phyloP scores from a whole-genome alignment of 345 rosid genomes.

The Syzygium aromaticum region DNA sequence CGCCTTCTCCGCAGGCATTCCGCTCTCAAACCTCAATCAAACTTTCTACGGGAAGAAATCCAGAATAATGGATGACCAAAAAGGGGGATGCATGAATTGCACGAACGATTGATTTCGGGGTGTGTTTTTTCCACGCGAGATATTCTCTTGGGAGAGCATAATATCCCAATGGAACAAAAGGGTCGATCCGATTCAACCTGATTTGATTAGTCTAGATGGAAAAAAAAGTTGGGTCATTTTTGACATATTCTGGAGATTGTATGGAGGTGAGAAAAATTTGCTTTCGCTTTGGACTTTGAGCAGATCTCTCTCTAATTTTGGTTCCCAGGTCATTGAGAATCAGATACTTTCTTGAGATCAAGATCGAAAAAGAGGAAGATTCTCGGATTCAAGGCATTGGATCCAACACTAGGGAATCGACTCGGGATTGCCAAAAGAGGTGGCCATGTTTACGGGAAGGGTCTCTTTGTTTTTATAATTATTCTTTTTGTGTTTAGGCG shows the following conservation, averaged over 20 bases:
- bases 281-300: background rate
- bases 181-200: background rate
- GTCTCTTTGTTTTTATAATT: background rate
- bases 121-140: background rate
- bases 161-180: background rate
- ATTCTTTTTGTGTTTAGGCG: background rate
- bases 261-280: background rate
- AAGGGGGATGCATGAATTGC: background rate
- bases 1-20: background rate
- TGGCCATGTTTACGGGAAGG: background rate
- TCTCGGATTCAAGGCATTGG: background rate
- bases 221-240: background rate
- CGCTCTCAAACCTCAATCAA: background rate
- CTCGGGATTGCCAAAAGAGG: background rate
- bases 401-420: background rate
- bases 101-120: background rate
- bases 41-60: background rate
- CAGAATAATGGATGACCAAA: background rate
- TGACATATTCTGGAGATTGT: background rate
- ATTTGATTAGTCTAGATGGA: background rate
- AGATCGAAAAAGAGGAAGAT: no score
- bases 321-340: background rate
- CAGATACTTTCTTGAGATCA: no score
- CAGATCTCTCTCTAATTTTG: no score
- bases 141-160: background rate